Evolutionary conservation across 1,139 yeast species (phyloP).

Genomic region (Entelexis paramagnoliae): DNA sequence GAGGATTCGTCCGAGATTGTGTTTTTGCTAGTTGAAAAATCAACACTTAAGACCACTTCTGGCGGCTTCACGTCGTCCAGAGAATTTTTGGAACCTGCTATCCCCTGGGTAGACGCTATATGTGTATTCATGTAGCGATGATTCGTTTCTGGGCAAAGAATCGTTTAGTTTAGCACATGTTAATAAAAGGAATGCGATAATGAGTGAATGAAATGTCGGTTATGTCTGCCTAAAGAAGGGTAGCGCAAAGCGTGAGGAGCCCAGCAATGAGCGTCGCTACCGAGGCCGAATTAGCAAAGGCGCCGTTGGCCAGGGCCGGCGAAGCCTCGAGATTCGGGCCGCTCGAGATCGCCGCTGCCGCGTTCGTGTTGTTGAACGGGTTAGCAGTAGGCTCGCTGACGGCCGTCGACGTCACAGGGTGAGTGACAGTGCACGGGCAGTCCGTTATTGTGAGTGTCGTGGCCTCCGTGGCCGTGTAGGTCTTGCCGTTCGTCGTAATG

Average conservation of each 20-base stretch:
- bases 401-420: neutral
- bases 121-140: too few species aligned
- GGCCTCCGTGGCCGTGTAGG: constrained; percentile 35
- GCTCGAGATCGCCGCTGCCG: neutral
- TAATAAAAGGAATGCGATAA: neutral
- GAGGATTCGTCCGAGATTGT: constrained; percentile 99
- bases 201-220: neutral
- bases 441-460: constrained; percentile 37
- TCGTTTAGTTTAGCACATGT: neutral
- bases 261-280: neutral
- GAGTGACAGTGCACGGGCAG: constrained; percentile 40
- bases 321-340: neutral
- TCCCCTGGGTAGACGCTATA: neutral
- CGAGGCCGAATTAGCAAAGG: neutral
- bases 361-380: neutral
- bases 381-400: constrained; percentile 7
- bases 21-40: constrained; percentile 99
- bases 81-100: constrained; percentile 65
- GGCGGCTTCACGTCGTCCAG: constrained; percentile 39
- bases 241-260: neutral
- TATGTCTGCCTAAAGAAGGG: neutral
- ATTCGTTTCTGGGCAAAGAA: too few species aligned
- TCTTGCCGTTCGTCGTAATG: constrained; percentile 19
- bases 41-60: constrained; percentile 89
- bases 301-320: constrained; percentile 1